These are phyloP conservation scores for Tetrapisispora phaffii DNA, from an alignment of 805 yeast genomes.

Conservation along the genomic window DNA sequence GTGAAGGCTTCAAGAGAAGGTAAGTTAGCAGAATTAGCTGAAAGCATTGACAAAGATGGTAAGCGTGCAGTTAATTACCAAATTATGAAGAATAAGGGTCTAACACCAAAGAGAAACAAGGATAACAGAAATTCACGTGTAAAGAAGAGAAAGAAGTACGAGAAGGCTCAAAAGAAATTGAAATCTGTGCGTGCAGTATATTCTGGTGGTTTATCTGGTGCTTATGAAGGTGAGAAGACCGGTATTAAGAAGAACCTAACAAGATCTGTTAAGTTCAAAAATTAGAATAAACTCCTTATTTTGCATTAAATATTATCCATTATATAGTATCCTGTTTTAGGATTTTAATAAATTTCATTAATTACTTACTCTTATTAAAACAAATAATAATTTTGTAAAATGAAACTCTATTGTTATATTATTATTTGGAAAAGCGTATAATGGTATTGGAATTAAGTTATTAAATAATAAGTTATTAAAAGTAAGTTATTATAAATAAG, in stretches of 20 bases:
- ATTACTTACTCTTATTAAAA: neutral
- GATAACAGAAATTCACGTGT: conserved; percentile 93
- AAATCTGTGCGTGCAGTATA: conserved; percentile 86
- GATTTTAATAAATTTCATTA: neutral
- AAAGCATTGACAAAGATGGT: conserved; percentile 58
- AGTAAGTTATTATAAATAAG: neutral
- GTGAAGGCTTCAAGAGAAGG: conserved; percentile 78
- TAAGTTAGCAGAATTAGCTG: conserved; percentile 62
- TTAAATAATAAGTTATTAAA: no score
- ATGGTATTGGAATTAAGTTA: no score
- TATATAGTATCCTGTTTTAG: neutral
- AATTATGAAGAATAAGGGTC: conserved; percentile 91
- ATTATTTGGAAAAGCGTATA: no score
- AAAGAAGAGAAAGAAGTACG: conserved; percentile 96
- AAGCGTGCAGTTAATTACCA: conserved; percentile 93
- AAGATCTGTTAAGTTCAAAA: conserved; percentile 66
- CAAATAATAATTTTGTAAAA: neutral
- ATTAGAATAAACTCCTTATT: conserved; percentile 5
- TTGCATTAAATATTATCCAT: neutral
- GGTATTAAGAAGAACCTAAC: conserved; percentile 94
- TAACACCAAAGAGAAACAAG: conserved; percentile 87
- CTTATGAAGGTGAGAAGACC: conserved; percentile 89
- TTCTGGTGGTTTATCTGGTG: conserved; percentile 54
- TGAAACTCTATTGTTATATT: neutral
- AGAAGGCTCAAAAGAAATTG: conserved; percentile 86